Conservation (phyloP, 2,329 filamentous ascomycete genomes). For the Drechslerella coelobrocha region DNA sequence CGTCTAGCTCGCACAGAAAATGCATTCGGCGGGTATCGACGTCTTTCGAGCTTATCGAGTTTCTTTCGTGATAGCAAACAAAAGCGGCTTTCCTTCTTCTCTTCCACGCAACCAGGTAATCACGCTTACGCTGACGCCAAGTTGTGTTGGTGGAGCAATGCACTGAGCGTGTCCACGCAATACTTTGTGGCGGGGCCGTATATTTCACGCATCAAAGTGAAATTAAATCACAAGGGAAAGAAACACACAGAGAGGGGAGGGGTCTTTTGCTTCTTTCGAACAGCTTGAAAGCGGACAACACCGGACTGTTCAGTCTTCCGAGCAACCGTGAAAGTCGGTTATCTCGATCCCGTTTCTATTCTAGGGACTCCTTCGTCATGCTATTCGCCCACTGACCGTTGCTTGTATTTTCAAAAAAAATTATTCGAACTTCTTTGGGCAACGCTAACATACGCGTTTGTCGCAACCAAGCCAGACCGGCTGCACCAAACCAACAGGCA, state of each 20-base stretch:
- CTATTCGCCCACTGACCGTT: no score
- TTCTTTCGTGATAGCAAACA: constrained; percentile 1
- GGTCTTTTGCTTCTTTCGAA: constrained; percentile 2
- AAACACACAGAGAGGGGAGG: constrained; percentile 13
- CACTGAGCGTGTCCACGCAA: constrained; percentile 36
- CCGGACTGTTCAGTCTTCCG: constrained; percentile 15
- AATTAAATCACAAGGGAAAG: constrained; percentile 3
- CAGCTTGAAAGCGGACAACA: constrained; percentile 12
- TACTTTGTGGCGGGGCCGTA: constrained; percentile 20
- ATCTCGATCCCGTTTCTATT: constrained; percentile 49
- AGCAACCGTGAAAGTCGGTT: constrained; percentile 25
- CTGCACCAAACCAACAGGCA: no score
- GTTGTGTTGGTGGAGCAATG: constrained; percentile 24
- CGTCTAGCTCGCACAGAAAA: constrained; percentile 12
- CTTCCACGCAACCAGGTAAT: constrained; percentile 7
- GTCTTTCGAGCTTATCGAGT: background rate
- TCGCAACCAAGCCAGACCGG: no score
- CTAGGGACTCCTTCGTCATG: background rate
- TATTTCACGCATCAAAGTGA: constrained; percentile 21
- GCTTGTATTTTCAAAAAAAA: constrained; percentile 23
- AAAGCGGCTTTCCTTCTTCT: background rate
- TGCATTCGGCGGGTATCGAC: constrained; percentile 23
- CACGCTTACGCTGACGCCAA: constrained; percentile 1
- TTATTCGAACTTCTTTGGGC: background rate
- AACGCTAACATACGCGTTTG: background rate